phyloP scores from a whole-genome alignment of 1,284 basidiomycete species.

The Wolfiporia cocos region DNA sequence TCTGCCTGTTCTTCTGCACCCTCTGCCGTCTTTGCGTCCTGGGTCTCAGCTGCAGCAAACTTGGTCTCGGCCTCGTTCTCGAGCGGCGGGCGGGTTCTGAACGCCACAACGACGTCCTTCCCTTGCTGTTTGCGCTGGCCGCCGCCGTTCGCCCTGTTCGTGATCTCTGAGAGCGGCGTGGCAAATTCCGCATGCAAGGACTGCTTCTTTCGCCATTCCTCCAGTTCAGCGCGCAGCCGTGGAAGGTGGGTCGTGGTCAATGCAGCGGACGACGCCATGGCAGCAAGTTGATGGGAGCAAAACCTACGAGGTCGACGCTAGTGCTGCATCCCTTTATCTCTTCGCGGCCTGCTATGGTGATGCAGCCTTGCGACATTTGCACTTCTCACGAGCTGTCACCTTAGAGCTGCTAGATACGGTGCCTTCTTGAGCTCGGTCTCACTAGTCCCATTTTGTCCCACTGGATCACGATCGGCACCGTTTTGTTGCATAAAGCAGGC shows the following conservation, averaged over 20 bases:
- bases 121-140: constrained; percentile 2
- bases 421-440: too few relatives aligned
- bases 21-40: constrained; percentile 1
- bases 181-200: constrained; percentile 2
- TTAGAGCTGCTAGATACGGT: too few relatives aligned
- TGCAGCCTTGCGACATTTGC: too few relatives aligned
- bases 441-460: too few relatives aligned
- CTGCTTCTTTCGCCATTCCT: constrained; percentile 20
- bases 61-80: constrained; percentile 23
- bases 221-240: constrained; percentile 16
- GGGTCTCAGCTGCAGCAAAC: constrained; percentile 9
- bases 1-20: background rate
- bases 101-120: constrained; percentile 28
- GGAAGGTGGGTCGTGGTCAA: constrained; percentile 25
- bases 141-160: background rate
- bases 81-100: constrained; percentile 29
- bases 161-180: constrained; percentile 5
- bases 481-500: too few relatives aligned
- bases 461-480: too few relatives aligned
- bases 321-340: too few relatives aligned
- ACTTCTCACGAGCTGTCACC: too few relatives aligned
- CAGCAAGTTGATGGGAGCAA: background rate
- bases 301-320: too few relatives aligned
- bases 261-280: constrained; percentile 25
- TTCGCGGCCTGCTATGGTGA: too few relatives aligned